Evolutionary conservation across 805 yeast species (phyloP), one percentile per base, ranked within the genome.

Genomic region (Millerago galiae): DNA sequence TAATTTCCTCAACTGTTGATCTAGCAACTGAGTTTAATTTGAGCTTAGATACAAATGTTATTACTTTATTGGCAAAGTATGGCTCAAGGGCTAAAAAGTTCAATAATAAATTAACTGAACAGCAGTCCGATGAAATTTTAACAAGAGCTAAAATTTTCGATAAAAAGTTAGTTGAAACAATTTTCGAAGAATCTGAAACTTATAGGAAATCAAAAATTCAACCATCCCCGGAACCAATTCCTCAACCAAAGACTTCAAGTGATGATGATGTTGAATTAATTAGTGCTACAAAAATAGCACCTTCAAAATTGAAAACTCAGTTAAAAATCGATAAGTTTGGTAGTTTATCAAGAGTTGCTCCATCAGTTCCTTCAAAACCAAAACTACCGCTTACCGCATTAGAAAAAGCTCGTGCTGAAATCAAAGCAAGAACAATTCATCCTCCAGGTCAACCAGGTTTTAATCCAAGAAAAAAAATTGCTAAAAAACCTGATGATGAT

Each of bases 91-190:
- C 87, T 0, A 80, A 77, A 50, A 77, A 71, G 49, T 81, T 72
- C 57, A 82, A 82, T 45, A 88, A 81, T 56, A 85, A 79, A 56
- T 65, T 91, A 35, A 72, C 80, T 1, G 79, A 73, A 24, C 75
- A 76, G 34, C 95, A 89, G 55, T 66, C 83, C 5, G 65, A 70
- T 17, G 81, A 79, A 38, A 74, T 90, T 29, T 58, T 88, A 30
- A 63, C 75, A 1, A 74, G 77, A 48, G 88, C 87, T 0, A 68
- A 78, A 44, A 66, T 63, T 24, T 72, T 81, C 46, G 77, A 84
- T 53, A 59, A 61, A 5, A 63, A 60, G 0, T 53, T 81, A 39
- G 88, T 83, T 9, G 80, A 79, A 15, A 54, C 53, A n/a, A 65
- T 81, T 15, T 62, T 70, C 1, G 56, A 61, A 4, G 73, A 72